Evolutionary conservation across 768 basidiomycete species (phyloP).

Genomic region (Cystofilobasidium bisporidii): DNA sequence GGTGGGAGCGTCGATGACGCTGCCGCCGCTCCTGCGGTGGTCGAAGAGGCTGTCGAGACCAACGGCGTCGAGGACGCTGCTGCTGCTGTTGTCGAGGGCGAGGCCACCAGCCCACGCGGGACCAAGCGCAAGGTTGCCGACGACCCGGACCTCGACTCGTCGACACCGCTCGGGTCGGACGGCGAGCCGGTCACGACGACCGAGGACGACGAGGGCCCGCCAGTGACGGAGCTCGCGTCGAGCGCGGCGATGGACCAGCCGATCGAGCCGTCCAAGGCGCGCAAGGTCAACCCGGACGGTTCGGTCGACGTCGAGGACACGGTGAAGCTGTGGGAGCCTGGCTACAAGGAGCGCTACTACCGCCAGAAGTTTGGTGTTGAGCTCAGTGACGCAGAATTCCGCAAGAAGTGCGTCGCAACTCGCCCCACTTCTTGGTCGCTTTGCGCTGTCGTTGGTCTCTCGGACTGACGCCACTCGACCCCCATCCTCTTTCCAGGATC

Average conservation of each 20-base stretch:
- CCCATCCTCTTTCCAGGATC: slow-evolving; percentile 46
- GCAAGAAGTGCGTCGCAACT: slow-evolving; percentile 49
- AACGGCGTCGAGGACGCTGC: slow-evolving; percentile 11
- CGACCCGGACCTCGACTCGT: background rate
- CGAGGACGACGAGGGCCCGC: slow-evolving; percentile 29
- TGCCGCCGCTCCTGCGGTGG: background rate
- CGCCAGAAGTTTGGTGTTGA: slow-evolving; percentile 79
- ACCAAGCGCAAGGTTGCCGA: slow-evolving; percentile 2
- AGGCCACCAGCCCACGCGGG: background rate
- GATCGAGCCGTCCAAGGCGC: slow-evolving; percentile 17
- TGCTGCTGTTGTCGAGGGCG: background rate
- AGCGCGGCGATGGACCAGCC: slow-evolving; percentile 26
- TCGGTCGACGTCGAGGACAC: slow-evolving; percentile 89
- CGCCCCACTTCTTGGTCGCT: no score
- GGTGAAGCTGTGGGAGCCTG: slow-evolving; percentile 92
- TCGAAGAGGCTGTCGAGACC: slow-evolving; percentile 13
- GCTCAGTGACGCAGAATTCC: slow-evolving; percentile 59
- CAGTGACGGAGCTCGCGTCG: slow-evolving; percentile 41
- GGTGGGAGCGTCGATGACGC: slow-evolving; percentile 29
- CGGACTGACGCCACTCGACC: background rate
- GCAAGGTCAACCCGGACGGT: slow-evolving; percentile 80
- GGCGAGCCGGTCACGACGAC: slow-evolving; percentile 24
- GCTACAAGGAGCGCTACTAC: slow-evolving; percentile 92
- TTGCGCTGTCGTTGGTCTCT: no score
- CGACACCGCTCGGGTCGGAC: slow-evolving; percentile 9